Conservation (phyloP, 129 eudicot genomes). For the Ambrosia trifida region DNA sequence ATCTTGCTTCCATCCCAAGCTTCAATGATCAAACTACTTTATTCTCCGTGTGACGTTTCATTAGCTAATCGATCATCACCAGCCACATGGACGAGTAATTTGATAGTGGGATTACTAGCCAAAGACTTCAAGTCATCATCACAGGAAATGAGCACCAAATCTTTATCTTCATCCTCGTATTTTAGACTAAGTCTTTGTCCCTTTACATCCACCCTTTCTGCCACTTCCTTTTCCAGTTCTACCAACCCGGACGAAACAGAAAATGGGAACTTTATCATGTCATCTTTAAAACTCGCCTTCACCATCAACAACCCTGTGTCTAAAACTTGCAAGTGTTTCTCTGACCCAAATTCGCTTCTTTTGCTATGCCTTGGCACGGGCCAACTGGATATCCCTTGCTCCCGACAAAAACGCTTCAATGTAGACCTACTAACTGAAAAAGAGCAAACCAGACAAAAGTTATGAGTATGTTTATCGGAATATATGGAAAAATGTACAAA, state of each 20-base stretch:
- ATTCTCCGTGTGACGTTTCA: too few species aligned
- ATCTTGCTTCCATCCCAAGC: too few species aligned
- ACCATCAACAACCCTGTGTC: not conserved
- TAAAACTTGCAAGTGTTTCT: not conserved
- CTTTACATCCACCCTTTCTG: not conserved
- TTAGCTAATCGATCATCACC: too few species aligned
- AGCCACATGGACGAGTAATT: not conserved
- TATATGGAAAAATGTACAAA: not conserved
- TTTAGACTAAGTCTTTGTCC: not conserved
- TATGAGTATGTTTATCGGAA: too few species aligned
- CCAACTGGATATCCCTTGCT: slow-evolving; percentile 13
- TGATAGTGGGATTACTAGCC: not conserved
- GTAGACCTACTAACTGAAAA: slow-evolving; percentile 23
- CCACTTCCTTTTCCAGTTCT: slow-evolving; percentile 2
- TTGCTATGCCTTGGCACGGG: slow-evolving; percentile 16
- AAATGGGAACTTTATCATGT: not conserved
- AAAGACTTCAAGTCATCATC: not conserved
- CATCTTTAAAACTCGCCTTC: slow-evolving; percentile 2
- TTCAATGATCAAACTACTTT: too few species aligned
- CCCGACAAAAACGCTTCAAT: slow-evolving; percentile 23
- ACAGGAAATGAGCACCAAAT: not conserved
- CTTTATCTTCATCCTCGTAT: not conserved
- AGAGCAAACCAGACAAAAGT: not conserved
- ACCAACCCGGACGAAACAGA: not conserved
- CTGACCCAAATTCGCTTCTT: not conserved